Percentiles rank a stretch among this genome's conserved stretches.
Evolutionary conservation across 495 filamentous ascomycete species (phyloP).

Genomic region (Echria macrotheca): DNA sequence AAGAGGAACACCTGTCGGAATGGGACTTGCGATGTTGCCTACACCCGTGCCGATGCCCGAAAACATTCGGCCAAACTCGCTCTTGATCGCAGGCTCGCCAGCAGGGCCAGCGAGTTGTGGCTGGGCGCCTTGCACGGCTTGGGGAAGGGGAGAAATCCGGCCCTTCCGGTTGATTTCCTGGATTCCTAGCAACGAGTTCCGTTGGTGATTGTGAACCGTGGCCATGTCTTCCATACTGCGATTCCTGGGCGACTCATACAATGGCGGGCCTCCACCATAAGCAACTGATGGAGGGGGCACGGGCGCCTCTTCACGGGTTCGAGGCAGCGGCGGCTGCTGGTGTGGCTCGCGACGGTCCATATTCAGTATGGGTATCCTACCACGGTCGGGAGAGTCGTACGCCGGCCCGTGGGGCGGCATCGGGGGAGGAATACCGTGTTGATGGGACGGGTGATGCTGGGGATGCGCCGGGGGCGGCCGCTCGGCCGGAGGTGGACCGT

Average conservation of each 20-base stretch:
- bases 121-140: conserved; percentile 89
- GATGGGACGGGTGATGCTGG: conserved; percentile 30
- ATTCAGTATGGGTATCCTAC: conserved; percentile 31
- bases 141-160: conserved; percentile 71
- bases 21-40: conserved; percentile 52
- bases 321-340: conserved; percentile 19
- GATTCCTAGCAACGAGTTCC: conserved; percentile 47
- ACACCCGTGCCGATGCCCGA: conserved; percentile 85
- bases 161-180: conserved; percentile 62
- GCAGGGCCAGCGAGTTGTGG: conserved; percentile 67
- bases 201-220: conserved; percentile 35
- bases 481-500: conserved; percentile 38
- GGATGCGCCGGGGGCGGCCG: conserved; percentile 43
- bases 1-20: conserved; percentile 42
- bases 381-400: conserved; percentile 48
- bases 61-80: conserved; percentile 87
- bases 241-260: conserved; percentile 37
- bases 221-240: conserved; percentile 57
- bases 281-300: conserved; percentile 42
- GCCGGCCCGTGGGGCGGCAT: conserved; percentile 32
- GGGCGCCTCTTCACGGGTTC: conserved; percentile 31
- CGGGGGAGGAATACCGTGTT: conserved; percentile 29
- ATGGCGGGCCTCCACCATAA: conserved; percentile 31
- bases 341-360: conserved; percentile 31
- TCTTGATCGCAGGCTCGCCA: conserved; percentile 81